phyloP scores from a whole-genome alignment of 2,329 filamentous ascomycete species.

The Neonectria magnoliae region DNA sequence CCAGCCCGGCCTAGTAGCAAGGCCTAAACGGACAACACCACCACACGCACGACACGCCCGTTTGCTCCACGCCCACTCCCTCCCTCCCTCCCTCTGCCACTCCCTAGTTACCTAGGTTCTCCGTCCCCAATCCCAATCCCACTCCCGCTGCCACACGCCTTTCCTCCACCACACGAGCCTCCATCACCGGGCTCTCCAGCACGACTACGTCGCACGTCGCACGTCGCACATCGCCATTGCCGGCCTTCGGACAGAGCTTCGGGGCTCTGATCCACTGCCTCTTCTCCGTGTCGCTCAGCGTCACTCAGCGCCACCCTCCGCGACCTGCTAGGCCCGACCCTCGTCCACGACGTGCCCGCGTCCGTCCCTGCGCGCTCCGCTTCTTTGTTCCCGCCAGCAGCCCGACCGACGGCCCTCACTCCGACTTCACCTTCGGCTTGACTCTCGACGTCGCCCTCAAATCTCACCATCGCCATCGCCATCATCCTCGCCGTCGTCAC shows the following conservation, averaged over 20 bases:
- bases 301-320: constrained; percentile 11
- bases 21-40: not conserved
- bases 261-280: constrained; percentile 40
- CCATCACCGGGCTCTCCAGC: constrained; percentile 12
- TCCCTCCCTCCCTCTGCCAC: constrained; percentile 2
- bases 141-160: constrained; percentile 9
- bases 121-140: not conserved
- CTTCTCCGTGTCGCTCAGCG: constrained; percentile 9
- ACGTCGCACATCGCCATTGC: constrained; percentile 29
- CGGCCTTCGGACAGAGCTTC: constrained; percentile 32
- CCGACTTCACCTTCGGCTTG: constrained; percentile 24
- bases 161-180: constrained; percentile 24
- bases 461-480: constrained; percentile 16
- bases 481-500: constrained; percentile 16
- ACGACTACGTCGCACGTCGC: constrained; percentile 9
- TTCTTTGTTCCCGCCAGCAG: constrained; percentile 31
- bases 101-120: not conserved
- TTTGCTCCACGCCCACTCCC: constrained; percentile 12
- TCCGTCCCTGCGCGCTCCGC: constrained; percentile 18
- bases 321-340: constrained; percentile 23
- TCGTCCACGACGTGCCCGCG: constrained; percentile 18
- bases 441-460: not conserved
- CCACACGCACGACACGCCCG: not conserved
- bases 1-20: not conserved
- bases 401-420: constrained; percentile 20